A percentile compares a stretch with the other conserved stretches of the same genome.
Conservation (phyloP, 2,329 filamentous ascomycete species). For the Colletotrichum ledebouriae region DNA sequence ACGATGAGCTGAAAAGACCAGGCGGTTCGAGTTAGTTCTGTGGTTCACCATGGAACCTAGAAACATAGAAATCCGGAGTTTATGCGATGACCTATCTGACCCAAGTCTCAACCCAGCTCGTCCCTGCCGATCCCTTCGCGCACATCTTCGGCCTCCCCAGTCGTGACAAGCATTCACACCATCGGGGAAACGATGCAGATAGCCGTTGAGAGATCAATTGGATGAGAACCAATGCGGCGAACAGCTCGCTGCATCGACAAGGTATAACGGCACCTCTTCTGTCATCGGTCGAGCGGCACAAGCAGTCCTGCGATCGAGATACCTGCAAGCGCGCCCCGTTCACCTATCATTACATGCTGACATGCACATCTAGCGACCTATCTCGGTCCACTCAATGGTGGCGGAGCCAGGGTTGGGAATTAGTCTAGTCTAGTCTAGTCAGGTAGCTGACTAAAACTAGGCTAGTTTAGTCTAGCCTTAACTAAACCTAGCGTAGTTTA, state of each 20-base stretch:
- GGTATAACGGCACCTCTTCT: not conserved
- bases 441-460: too few relatives aligned
- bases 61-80: not conserved
- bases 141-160: not conserved
- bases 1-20: not conserved
- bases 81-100: not conserved
- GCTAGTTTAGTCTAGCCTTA: too few relatives aligned
- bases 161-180: not conserved
- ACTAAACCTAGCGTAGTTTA: too few relatives aligned
- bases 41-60: not conserved
- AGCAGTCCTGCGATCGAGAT: not conserved
- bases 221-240: not conserved
- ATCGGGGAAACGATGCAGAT: not conserved
- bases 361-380: not conserved
- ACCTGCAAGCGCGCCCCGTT: too few relatives aligned
- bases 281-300: not conserved
- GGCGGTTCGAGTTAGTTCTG: not conserved
- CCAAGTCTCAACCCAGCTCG: not conserved
- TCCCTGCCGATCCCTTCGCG: constrained; percentile 14
- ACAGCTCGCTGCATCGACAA: not conserved
- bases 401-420: too few relatives aligned
- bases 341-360: not conserved
- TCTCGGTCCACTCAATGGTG: constrained; percentile 3
- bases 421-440: too few relatives aligned
- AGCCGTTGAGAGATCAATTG: not conserved